Evolutionary conservation across 1,284 basidiomycete genomes (phyloP).

Genomic region (Coniophora puteana): DNA sequence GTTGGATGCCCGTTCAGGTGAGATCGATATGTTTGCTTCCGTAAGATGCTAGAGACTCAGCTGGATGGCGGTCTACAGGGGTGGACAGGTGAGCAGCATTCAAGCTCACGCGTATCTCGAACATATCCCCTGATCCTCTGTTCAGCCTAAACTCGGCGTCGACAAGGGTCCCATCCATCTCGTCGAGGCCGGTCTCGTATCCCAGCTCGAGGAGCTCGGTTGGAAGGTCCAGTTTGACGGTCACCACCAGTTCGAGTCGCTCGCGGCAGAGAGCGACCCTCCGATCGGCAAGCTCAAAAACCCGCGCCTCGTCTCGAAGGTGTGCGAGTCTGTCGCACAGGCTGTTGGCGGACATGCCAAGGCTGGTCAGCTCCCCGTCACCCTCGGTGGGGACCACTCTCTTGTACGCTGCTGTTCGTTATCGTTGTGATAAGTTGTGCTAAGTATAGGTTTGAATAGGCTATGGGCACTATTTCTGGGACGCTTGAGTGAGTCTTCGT

Average conservation of each 20-base stretch:
- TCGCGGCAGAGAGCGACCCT: conserved; percentile 65
- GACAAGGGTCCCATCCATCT: conserved; percentile 88
- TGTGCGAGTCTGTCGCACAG: conserved; percentile 77
- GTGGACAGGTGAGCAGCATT: conserved; percentile 46
- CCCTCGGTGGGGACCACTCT: conserved; percentile 96
- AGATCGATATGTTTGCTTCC: conserved; percentile 12
- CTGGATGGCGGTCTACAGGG: conserved; percentile 34
- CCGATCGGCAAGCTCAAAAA: conserved; percentile 89
- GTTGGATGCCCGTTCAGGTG: conserved; percentile 77
- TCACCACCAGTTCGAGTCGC: conserved; percentile 84
- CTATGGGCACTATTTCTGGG: conserved; percentile 89
- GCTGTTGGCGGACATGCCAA: conserved; percentile 73
- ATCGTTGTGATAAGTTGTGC: conserved; percentile 8
- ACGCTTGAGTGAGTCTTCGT: conserved; percentile 57
- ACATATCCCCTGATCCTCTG: conserved; percentile 9
- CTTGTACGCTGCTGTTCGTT: conserved; percentile 51
- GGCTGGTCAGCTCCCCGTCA: conserved; percentile 83
- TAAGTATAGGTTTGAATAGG: conserved; percentile 39
- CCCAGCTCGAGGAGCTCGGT: conserved; percentile 77
- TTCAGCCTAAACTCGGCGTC: conserved; percentile 74
- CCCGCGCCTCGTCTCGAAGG: conserved; percentile 82
- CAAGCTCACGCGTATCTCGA: conserved; percentile 4
- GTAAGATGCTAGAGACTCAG: background rate
- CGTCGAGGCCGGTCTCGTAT: conserved; percentile 78
- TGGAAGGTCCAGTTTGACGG: conserved; percentile 90